phyloP scores from a whole-genome alignment of 345 rosid genomes.

The Mallotus nudiflorus region DNA sequence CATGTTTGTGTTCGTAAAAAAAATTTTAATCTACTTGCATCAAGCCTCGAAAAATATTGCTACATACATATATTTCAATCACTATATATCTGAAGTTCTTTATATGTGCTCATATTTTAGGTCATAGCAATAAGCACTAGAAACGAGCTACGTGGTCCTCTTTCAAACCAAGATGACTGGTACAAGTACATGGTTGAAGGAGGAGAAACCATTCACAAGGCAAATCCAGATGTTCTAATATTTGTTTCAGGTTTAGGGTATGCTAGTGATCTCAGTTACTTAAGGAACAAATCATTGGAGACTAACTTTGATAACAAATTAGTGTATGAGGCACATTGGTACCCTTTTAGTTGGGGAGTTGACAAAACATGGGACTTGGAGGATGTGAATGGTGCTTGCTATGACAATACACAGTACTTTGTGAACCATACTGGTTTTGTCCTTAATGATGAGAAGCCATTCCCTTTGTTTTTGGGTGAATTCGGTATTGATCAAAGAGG shows the following conservation, averaged over 20 bases:
- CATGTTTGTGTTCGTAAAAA: too few species aligned
- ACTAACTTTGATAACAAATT: constrained; percentile 15
- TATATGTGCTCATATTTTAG: not conserved
- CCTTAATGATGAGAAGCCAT: constrained; percentile 10
- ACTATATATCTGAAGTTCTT: too few species aligned
- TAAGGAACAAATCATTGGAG: not conserved
- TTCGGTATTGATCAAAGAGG: constrained; percentile 15
- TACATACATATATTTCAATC: too few species aligned
- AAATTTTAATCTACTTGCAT: too few species aligned
- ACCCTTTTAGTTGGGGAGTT: constrained; percentile 2
- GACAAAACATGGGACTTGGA: not conserved
- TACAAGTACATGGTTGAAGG: constrained; percentile 11
- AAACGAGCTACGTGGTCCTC: constrained; percentile 23
- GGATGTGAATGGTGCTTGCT: constrained; percentile 7
- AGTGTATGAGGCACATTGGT: constrained; percentile 22
- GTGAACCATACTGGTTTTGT: constrained; percentile 5
- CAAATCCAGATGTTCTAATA: constrained; percentile 19
- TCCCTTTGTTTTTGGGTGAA: constrained; percentile 24
- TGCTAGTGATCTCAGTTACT: constrained; percentile 11
- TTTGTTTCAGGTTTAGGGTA: constrained; percentile 11
- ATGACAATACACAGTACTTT: not conserved
- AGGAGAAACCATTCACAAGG: constrained; percentile 12
- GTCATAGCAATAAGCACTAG: constrained; percentile 20
- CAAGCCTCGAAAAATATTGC: too few species aligned
- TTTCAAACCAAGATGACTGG: constrained; percentile 1